Base-by-base conservation (phyloP, 108 stramenopile species). In the Nannochloropsis salina region DNA sequence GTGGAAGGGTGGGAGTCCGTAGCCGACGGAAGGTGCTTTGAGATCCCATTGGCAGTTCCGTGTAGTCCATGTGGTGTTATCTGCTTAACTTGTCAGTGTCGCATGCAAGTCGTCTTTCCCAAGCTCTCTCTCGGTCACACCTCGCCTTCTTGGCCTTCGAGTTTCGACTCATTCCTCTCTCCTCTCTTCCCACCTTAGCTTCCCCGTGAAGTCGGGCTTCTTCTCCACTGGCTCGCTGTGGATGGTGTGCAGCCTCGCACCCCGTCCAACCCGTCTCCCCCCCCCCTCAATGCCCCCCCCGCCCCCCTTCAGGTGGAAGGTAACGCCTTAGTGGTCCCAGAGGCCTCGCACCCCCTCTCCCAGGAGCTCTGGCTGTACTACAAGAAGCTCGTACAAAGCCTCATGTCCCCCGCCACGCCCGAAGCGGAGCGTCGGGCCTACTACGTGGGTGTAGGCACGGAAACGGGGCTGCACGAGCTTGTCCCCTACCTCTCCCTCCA, bases 171-270 rank as follows among this genome's bases (percentile, higher is more conserved):
- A 10, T 43, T 18, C 42, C 82, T 82, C 42, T 18, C 42, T 43
- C 43, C 82, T 18, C 18, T 1, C 42, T 18, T 82, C 42, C 82
- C 82, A 15, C 43, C 42, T 18, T 43, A 82, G 43, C 1, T 42
- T 82, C 82, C 82, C 42, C 42, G 42, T 1, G 82, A 82, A 42
- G 43, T 82, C 42, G 82, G 82, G 12, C 42, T 82, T 15, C 42
- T 43, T 15, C 82, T 82, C 18, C 82, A 82, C 43, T 82, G 82
- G 82, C 82, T 82, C 43, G 82, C 82, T 15, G 18, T 82, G 12
- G 82, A 82, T 18, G 82, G 82, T 15, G 18, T 18, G 15, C 82
- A 82, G 82, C 82, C 82, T 15, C 42, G 10, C 42, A 82, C 18
- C 15, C 43, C 82, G 12, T 15, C 10, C 10, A 82, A 82, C 47